Percentiles rank a stretch among this genome's conserved stretches.
These are phyloP conservation scores for Actinomortierella wolfii DNA, from an alignment of 371 early-diverging fungal genomes.

Conservation along the genomic window DNA sequence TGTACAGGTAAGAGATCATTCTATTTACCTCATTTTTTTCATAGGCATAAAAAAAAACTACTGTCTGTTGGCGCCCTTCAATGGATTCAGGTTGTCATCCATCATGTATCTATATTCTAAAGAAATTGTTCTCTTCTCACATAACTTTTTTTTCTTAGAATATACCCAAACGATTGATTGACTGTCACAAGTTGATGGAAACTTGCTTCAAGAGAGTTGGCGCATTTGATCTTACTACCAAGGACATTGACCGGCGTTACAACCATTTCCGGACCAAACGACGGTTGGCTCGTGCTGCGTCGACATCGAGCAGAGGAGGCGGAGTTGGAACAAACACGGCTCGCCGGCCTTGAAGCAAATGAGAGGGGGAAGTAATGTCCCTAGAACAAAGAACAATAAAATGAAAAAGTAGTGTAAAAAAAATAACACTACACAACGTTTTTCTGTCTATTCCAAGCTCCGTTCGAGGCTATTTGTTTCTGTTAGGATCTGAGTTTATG, in stretches of 20 bases:
- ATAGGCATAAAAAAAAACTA: background rate
- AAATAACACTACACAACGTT: too few species aligned
- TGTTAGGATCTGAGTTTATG: too few species aligned
- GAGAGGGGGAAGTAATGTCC: too few species aligned
- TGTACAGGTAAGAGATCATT: constrained; percentile 51
- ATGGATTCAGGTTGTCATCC: background rate
- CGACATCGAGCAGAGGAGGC: background rate
- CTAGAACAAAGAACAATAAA: too few species aligned
- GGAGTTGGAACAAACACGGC: too few species aligned
- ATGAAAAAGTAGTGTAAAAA: too few species aligned
- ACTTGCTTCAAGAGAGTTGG: constrained; percentile 60
- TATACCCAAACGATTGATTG: constrained; percentile 67
- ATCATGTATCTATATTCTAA: background rate
- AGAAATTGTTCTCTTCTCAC: background rate
- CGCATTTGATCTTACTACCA: constrained; percentile 55
- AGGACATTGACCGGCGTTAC: constrained; percentile 59
- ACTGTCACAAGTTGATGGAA: constrained; percentile 74
- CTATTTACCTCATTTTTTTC: background rate
- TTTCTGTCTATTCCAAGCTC: too few species aligned
- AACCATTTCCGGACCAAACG: constrained; percentile 53
- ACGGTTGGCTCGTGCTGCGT: constrained; percentile 22
- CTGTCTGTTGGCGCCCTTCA: background rate
- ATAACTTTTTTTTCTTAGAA: constrained; percentile 45
- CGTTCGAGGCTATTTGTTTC: too few species aligned
- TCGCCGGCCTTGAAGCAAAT: too few species aligned